Conservation (phyloP, 106 monocot species). For the Allium sativum region DNA sequence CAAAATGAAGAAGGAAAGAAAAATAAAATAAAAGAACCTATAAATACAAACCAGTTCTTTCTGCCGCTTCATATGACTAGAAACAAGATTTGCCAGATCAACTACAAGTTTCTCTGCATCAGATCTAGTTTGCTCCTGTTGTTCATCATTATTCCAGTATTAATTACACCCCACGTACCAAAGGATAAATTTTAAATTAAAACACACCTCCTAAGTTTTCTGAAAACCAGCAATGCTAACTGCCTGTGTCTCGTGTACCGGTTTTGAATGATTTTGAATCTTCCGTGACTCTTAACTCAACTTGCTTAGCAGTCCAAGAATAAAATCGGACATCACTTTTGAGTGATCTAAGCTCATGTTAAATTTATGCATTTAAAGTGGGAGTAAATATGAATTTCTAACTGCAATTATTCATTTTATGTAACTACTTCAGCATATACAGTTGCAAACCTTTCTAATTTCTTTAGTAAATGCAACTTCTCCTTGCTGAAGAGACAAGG, state of each 20-base stretch:
- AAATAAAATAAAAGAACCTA: no score
- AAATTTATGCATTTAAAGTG: conserved; percentile 42
- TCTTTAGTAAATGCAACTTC: conserved; percentile 72
- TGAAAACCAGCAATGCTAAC: conserved; percentile 50
- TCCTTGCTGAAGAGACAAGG: conserved; percentile 40
- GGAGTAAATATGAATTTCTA: not conserved
- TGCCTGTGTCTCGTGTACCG: conserved; percentile 36
- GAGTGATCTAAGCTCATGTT: conserved; percentile 28
- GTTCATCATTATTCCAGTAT: no score
- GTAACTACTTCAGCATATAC: not conserved
- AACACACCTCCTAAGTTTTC: conserved; percentile 62
- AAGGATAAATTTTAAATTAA: not conserved
- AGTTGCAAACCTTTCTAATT: conserved; percentile 55
- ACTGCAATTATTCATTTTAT: no score
- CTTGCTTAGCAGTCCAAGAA: conserved; percentile 42
- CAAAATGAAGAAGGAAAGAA: not conserved
- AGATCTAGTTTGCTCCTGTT: conserved; percentile 65
- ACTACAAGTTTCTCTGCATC: conserved; percentile 71
- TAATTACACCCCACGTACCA: not conserved
- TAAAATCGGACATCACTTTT: conserved; percentile 47
- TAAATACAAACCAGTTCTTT: conserved; percentile 56
- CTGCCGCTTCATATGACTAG: conserved; percentile 51
- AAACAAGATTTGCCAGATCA: conserved; percentile 50
- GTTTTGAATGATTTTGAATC: conserved; percentile 36
- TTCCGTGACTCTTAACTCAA: conserved; percentile 30